Base-by-base conservation (phyloP, 345 rosid genomes). In the Punica granatum region DNA sequence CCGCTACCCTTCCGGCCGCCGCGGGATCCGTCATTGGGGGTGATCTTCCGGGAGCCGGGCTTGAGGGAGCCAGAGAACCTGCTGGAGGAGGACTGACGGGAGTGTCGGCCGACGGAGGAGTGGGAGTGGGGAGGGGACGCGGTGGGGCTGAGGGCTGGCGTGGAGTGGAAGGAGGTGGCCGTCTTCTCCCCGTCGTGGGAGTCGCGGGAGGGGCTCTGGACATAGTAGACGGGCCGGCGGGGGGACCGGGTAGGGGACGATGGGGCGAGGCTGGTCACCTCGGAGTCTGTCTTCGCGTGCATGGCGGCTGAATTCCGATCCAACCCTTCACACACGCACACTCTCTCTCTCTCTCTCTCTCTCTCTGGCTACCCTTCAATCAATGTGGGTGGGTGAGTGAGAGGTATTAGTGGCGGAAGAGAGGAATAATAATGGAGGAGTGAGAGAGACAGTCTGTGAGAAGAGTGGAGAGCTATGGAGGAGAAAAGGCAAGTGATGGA, bases 171-270 rank as follows among this genome's bases (percentile, higher is more conserved):
- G n/a, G 99, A 94, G 7, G 98, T 85, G 16, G 98, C 73, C 0
- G 98, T 94, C 75, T 94, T 94, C 84, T 94, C 98, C 15, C 99
- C 98, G 69, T 94, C 99, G 85, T 88, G 97, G 12, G 99, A 93
- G 70, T 93, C 98, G 2, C 98, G 79, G 0, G 98, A 91, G 0
- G 98, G 99, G 65, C 92, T 86, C 82, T 94, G 99, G 42, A 94
- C 98, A 65, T 83, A 94, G 88, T 94, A 94, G 19, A 74, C 99
- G 3, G 95, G 89, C 2, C 97, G 82, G 54, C 96, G 98, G 0
- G 94, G 96, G 69, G 98, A 92, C 74, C 97, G 86, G 4, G 91
- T 71, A 9, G 97, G 98, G 10, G 99, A 89, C 1, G 99, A 91
- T 0, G 92, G 80, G 21, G 97, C 91, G 58, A 84, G 76, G 80